Percentiles rank a stretch among this genome's conserved stretches.
These are phyloP conservation scores for Cryoendolithus antarcticus DNA, from an alignment of 2,329 filamentous ascomycete genomes.

Conservation along the genomic window DNA sequence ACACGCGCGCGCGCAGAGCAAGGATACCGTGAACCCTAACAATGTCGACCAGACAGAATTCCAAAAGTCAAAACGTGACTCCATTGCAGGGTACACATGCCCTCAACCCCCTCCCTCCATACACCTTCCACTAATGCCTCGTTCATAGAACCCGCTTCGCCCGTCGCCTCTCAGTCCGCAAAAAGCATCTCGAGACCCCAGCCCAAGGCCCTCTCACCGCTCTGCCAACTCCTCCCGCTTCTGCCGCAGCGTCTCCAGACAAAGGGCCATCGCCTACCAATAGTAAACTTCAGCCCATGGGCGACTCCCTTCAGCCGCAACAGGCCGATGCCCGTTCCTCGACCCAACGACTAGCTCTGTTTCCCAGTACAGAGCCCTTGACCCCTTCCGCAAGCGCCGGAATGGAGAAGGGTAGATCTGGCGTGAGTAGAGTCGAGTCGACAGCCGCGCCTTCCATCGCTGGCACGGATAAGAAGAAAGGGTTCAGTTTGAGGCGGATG, in stretches of 20 bases:
- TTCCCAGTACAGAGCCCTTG: background rate
- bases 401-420: background rate
- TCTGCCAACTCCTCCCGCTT: constrained; percentile 26
- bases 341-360: background rate
- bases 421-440: no score
- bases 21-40: no score
- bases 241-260: constrained; percentile 46
- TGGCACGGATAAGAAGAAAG: constrained; percentile 3
- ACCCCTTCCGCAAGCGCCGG: constrained; percentile 1
- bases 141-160: constrained; percentile 14
- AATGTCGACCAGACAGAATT: constrained; percentile 4
- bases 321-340: background rate
- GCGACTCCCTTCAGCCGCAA: background rate
- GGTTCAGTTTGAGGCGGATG: constrained; percentile 2
- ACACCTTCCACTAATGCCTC: constrained; percentile 4
- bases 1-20: no score
- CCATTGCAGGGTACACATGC: constrained; percentile 1
- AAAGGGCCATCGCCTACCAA: background rate
- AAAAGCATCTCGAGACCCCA: constrained; percentile 11
- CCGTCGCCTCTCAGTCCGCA: constrained; percentile 17
- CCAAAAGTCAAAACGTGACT: constrained; percentile 1
- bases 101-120: background rate
- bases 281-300: background rate
- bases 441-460: background rate
- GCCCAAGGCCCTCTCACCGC: constrained; percentile 3